Base-by-base conservation (phyloP, 345 rosid species). In the Lumnitzera racemosa region DNA sequence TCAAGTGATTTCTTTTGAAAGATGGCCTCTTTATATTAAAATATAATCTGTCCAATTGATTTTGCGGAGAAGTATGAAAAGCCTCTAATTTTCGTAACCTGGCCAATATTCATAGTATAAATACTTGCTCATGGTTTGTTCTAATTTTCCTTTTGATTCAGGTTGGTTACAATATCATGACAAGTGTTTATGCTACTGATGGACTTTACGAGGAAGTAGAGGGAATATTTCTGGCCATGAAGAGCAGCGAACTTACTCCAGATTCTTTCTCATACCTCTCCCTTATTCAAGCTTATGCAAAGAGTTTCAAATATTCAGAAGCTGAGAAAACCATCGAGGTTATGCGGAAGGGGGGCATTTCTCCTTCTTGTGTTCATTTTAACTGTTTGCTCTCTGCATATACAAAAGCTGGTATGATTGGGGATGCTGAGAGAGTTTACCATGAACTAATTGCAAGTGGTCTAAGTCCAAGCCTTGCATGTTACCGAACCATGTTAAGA, bases 151-250 rank as follows among this genome's bases (percentile, higher is more conserved):
- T 12, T 47, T 13, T 57, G 36, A 14, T 55, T 60, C 91, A 90
- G 92, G 72, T 78, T 54, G 78, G 90, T 87, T 87, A 85, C 81
- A 85, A 85, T 67, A 80, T 83, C 72, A 75, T 87, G 80, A 74
- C 74, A 50, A 78, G 77, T 14, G 59, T 73, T 36, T 87, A 79
- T 63, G 84, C 87, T 43, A 47, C 52, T n/a, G 64, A 55, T 7
- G 82, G 84, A 64, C 81, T 74, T 23, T 62, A 68, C 66, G 24
- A 29, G 47, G 79, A 90, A 73, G 90, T 74, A 56, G 65, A 80
- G 68, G 64, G 77, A 58, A 84, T 80, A 73, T 48, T 90, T 62
- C 62, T 60, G 56, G 78, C 77, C 63, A 85, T 90, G 97, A 78
- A 70, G 66, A 78, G 69, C 63, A 76, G 74, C 60, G 80, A 90